These are phyloP conservation scores for Ceratorhiza oryzae-sativae DNA, from an alignment of 1,284 basidiomycete species.

Conservation along the genomic window DNA sequence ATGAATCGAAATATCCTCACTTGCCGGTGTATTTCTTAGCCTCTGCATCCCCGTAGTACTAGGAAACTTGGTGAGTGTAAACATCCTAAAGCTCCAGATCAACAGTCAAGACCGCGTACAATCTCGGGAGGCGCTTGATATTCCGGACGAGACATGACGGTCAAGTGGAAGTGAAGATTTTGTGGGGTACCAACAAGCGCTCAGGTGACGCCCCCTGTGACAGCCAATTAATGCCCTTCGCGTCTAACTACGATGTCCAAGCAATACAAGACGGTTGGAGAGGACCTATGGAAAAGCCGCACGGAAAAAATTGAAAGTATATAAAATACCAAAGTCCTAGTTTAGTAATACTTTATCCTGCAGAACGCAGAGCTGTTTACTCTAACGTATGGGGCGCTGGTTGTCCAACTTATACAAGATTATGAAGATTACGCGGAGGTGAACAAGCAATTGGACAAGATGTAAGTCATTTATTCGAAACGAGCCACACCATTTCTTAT, in stretches of 20 bases:
- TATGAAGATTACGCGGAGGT: slow-evolving; percentile 95
- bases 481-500: slow-evolving; percentile 45
- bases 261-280: slow-evolving; percentile 82
- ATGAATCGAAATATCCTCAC: slow-evolving; percentile 56
- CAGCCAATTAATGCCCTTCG: slow-evolving; percentile 9
- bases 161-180: slow-evolving; percentile 17
- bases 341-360: background rate
- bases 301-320: slow-evolving; percentile 86
- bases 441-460: slow-evolving; percentile 69
- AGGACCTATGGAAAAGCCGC: slow-evolving; percentile 90
- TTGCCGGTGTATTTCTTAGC: slow-evolving; percentile 97
- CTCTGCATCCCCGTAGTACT: slow-evolving; percentile 98
- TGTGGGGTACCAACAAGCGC: slow-evolving; percentile 9
- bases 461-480: slow-evolving; percentile 51
- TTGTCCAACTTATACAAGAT: slow-evolving; percentile 98
- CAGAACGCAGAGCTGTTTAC: slow-evolving; percentile 98
- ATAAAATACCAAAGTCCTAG: background rate
- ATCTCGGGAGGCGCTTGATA: slow-evolving; percentile 96
- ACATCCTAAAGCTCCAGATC: background rate
- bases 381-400: slow-evolving; percentile 95
- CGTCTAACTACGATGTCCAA: slow-evolving; percentile 52
- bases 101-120: slow-evolving; percentile 59
- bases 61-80: slow-evolving; percentile 38
- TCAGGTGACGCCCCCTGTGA: slow-evolving; percentile 18
- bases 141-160: slow-evolving; percentile 91